Conservation (phyloP, 2,329 filamentous ascomycete genomes). For the Calonectria pteridis region DNA sequence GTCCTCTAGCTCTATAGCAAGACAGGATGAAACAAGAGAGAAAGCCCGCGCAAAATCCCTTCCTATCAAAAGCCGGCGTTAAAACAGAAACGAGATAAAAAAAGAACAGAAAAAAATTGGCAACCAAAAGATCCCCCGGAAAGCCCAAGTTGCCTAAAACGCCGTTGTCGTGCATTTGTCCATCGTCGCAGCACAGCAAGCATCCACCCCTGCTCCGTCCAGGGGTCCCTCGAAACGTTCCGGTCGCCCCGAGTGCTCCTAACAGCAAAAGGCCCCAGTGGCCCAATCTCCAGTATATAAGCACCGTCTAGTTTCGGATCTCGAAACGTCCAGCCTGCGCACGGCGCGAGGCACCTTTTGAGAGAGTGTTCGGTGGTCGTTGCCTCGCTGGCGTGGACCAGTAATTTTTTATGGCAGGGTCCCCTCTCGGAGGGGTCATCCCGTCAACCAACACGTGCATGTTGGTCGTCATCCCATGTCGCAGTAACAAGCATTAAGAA, state of each 20-base stretch:
- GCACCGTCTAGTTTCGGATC: conserved; percentile 23
- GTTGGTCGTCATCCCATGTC: neutral
- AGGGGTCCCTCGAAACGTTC: conserved; percentile 17
- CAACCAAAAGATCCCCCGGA: neutral
- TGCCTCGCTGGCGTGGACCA: neutral
- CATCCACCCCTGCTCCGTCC: neutral
- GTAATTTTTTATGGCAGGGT: neutral
- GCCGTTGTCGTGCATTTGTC: conserved; percentile 15
- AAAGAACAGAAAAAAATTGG: neutral
- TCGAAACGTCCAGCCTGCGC: conserved; percentile 16
- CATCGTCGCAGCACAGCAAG: neutral
- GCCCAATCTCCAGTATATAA: conserved; percentile 15
- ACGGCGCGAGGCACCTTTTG: conserved; percentile 7
- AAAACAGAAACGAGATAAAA: neutral
- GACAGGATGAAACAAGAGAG: neutral
- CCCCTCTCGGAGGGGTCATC: neutral
- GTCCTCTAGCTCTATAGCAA: conserved; percentile 13
- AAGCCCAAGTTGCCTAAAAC: conserved; percentile 1
- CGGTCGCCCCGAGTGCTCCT: conserved; percentile 12
- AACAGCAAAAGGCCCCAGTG: neutral
- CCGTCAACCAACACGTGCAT: neutral
- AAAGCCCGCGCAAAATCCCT: neutral
- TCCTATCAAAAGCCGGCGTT: neutral
- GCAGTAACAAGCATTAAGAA: neutral
- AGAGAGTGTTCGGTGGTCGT: conserved; percentile 8